Evolutionary conservation across 148 eudicot genomes (phyloP).

Genomic region (Rhododendron kiyosumense): DNA sequence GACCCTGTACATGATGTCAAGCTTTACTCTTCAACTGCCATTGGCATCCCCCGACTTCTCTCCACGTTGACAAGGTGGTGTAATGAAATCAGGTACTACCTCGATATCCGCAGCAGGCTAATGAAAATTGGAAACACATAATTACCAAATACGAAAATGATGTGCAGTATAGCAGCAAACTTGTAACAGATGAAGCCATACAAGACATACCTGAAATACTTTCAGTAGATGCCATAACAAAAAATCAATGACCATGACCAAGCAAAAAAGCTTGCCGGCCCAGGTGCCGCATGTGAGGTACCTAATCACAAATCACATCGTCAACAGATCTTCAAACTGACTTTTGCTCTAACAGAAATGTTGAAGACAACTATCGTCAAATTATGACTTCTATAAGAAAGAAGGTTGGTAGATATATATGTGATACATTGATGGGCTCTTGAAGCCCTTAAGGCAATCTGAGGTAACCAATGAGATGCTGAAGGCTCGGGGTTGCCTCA

Average conservation of each 20-base stretch:
- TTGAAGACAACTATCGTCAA: not conserved
- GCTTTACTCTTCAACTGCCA: not conserved
- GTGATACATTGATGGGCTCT: no score
- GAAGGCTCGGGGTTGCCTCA: no score
- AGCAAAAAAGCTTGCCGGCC: conserved; percentile 96
- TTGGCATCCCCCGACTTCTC: conserved; percentile 6
- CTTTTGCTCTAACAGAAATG: not conserved
- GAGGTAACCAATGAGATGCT: no score
- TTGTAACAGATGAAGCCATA: not conserved
- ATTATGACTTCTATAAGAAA: not conserved
- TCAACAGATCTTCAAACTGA: conserved; percentile 6
- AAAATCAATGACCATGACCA: conserved; percentile 82
- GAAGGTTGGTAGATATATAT: not conserved
- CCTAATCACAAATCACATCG: conserved; percentile 29
- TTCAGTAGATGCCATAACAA: conserved; percentile 68
- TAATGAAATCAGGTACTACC: conserved; percentile 55
- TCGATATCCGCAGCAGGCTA: conserved; percentile 81
- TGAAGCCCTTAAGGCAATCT: no score
- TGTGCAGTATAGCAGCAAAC: not conserved
- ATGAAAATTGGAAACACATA: not conserved
- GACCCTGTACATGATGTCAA: conserved; percentile 10
- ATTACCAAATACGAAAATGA: not conserved
- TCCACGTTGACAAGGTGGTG: conserved; percentile 23
- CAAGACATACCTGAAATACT: conserved; percentile 43
- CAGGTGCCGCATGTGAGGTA: conserved; percentile 84